phyloP scores from a whole-genome alignment of 2,329 filamentous ascomycete species.

The Cordyceps tenuipes region DNA sequence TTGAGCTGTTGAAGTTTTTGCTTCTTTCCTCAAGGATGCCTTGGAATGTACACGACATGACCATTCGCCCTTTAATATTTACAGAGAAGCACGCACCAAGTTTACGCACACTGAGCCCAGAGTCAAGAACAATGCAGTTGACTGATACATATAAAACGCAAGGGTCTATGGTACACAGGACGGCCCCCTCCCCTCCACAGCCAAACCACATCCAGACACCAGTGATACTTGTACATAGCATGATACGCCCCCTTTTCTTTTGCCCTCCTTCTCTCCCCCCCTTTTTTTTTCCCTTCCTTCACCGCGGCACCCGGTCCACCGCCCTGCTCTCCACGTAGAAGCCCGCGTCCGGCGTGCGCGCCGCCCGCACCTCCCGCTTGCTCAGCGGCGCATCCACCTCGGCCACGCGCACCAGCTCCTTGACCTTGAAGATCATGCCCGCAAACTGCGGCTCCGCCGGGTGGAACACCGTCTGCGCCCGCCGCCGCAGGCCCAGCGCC shows the following conservation, averaged over 20 bases:
- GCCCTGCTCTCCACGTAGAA: slow-evolving; percentile 65
- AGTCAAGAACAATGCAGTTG: background rate
- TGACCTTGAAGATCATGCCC: slow-evolving; percentile 88
- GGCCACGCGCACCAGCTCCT: slow-evolving; percentile 77
- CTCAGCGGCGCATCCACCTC: slow-evolving; percentile 63
- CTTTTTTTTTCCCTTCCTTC: background rate
- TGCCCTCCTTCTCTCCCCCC: background rate
- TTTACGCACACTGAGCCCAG: background rate
- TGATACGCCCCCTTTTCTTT: background rate
- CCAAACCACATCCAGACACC: background rate
- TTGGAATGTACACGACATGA: background rate
- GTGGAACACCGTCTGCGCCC: slow-evolving; percentile 83
- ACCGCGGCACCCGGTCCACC: background rate
- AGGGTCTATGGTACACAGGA: background rate
- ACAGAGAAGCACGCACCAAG: background rate
- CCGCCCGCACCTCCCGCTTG: slow-evolving; percentile 59
- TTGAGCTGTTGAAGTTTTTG: background rate
- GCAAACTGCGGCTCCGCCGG: slow-evolving; percentile 73
- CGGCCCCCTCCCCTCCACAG: background rate
- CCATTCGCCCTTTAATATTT: background rate
- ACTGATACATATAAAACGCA: background rate
- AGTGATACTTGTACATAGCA: slow-evolving; percentile 1
- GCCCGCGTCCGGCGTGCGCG: slow-evolving; percentile 67
- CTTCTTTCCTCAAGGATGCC: background rate
- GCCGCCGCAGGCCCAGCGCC: slow-evolving; percentile 76